Conservation (phyloP, 2,329 filamentous ascomycete species). For the Pseudopyrenochaeta lycopersici region DNA sequence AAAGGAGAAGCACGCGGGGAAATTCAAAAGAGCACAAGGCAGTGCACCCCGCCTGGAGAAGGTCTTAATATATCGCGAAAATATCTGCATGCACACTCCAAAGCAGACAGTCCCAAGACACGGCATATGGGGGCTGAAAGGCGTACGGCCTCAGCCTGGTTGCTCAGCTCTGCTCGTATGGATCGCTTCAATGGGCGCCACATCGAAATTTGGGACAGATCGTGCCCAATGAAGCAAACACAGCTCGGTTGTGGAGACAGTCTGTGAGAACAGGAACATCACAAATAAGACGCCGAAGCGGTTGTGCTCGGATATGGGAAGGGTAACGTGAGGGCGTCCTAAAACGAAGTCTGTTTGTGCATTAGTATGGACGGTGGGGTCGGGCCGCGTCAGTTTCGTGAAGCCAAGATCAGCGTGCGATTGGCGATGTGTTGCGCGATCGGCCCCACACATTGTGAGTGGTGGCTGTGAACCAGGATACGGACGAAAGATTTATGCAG, state of each 20-base stretch:
- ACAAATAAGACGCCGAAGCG: conserved; percentile 6
- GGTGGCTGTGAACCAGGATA: conserved; percentile 1
- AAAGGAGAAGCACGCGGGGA: background rate
- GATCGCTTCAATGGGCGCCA: conserved; percentile 9
- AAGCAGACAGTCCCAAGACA: conserved; percentile 19
- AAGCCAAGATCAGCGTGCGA: conserved; percentile 8
- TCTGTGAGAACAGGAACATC: conserved; percentile 9
- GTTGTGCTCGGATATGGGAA: conserved; percentile 6
- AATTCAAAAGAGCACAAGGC: conserved; percentile 5
- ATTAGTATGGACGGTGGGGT: background rate
- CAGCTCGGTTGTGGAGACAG: conserved; percentile 9
- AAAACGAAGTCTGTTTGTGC: background rate
- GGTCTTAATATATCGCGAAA: conserved; percentile 9
- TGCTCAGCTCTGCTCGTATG: conserved; percentile 17
- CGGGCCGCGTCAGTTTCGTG: conserved; percentile 2
- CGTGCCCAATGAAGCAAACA: conserved; percentile 10
- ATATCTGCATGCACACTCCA: conserved; percentile 10
- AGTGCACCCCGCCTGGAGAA: conserved; percentile 6
- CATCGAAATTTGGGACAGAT: conserved; percentile 9
- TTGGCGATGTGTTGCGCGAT: conserved; percentile 15
- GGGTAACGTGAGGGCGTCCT: conserved; percentile 4
- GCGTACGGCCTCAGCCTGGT: conserved; percentile 15
- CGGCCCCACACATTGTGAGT: conserved; percentile 5
- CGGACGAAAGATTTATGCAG: background rate
- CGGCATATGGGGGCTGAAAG: conserved; percentile 20